A percentile compares a stretch with the other conserved stretches of the same genome.
Evolutionary conservation across 345 rosid genomes (phyloP).

Genomic region (Reutealis trisperma): DNA sequence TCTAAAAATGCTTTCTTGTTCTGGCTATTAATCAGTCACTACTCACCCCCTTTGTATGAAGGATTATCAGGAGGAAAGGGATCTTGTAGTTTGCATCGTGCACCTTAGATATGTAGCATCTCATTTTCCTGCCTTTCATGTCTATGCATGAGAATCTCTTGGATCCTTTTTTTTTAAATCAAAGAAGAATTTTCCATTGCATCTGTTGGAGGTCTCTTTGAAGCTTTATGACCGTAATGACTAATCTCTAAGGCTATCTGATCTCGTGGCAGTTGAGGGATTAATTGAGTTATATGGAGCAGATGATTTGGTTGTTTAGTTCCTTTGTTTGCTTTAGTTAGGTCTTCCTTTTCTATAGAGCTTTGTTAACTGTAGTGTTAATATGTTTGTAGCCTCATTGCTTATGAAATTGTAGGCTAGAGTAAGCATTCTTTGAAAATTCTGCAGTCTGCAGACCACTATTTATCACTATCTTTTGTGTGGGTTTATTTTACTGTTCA

Average conservation of each 20-base stretch:
- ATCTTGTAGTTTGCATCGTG: neutral
- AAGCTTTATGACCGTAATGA: neutral
- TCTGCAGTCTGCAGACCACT: neutral
- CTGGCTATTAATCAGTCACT: neutral
- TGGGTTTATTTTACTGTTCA: neutral
- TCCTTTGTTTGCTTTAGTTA: neutral
- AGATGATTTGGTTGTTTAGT: neutral
- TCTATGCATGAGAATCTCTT: neutral
- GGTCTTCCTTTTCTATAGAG: neutral
- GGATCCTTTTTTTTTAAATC: neutral
- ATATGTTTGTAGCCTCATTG: constrained; percentile 4
- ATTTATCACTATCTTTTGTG: neutral
- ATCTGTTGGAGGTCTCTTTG: neutral
- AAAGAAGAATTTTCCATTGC: neutral
- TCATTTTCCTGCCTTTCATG: neutral
- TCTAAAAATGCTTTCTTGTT: neutral
- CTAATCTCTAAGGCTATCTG: neutral
- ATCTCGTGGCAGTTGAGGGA: neutral
- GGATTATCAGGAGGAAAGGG: neutral
- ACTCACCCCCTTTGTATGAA: neutral
- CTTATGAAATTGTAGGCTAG: neutral
- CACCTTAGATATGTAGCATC: neutral
- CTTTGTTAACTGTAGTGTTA: neutral
- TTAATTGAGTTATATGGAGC: constrained; percentile 5
- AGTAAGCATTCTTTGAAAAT: neutral